Conservation (phyloP, 495 filamentous ascomycete genomes). For the Lasiosphaeriaceae sp. region DNA sequence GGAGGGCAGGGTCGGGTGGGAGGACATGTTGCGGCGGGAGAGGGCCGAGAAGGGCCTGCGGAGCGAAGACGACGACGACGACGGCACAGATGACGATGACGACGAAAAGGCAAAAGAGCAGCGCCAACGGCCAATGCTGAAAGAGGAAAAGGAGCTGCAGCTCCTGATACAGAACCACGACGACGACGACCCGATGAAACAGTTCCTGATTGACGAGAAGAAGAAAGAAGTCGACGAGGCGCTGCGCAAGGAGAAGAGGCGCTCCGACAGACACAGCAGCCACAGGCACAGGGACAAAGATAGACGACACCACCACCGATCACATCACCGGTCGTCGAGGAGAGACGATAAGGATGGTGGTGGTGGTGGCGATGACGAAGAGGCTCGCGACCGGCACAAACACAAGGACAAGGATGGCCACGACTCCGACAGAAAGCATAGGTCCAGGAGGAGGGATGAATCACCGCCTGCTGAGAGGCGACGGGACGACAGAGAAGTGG, state of each 20-base stretch:
- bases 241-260: conserved; percentile 48
- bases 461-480: conserved; percentile 13
- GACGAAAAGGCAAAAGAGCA: conserved; percentile 33
- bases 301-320: conserved; percentile 22
- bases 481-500: conserved; percentile 21
- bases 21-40: conserved; percentile 40
- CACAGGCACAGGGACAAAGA: conserved; percentile 41
- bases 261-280: conserved; percentile 33
- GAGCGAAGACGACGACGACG: conserved; percentile 33
- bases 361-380: not conserved
- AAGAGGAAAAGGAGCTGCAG: conserved; percentile 70
- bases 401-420: conserved; percentile 10
- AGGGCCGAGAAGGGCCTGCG: conserved; percentile 35
- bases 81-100: conserved; percentile 31
- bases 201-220: conserved; percentile 81
- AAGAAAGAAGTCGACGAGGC: conserved; percentile 77
- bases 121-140: conserved; percentile 40
- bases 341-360: conserved; percentile 16
- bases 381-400: conserved; percentile 1
- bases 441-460: conserved; percentile 16
- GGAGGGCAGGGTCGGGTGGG: conserved; percentile 47
- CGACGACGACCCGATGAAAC: conserved; percentile 97
- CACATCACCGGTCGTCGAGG: conserved; percentile 22
- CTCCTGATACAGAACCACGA: conserved; percentile 76
- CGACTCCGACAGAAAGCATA: conserved; percentile 12